These are phyloP conservation scores for Starmera amethionina DNA, from an alignment of 805 yeast species.

Conservation along the genomic window DNA sequence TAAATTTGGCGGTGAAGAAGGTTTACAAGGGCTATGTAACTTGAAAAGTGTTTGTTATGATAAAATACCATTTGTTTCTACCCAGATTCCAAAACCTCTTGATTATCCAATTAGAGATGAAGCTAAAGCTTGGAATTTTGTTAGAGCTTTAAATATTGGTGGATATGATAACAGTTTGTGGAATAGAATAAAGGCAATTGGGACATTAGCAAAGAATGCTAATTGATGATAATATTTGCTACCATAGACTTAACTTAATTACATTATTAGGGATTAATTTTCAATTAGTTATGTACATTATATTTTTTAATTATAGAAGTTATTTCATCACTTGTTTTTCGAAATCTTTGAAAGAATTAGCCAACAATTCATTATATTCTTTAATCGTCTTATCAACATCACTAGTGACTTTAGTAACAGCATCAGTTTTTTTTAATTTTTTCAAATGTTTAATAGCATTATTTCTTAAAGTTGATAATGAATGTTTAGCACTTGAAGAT, in stretches of 20 bases:
- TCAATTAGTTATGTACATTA: too few species aligned
- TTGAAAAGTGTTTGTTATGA: slow-evolving; percentile 86
- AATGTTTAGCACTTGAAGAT: slow-evolving; percentile 35
- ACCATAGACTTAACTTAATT: too few species aligned
- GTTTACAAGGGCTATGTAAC: slow-evolving; percentile 79
- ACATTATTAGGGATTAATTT: too few species aligned
- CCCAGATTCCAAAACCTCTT: slow-evolving; percentile 76
- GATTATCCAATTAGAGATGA: slow-evolving; percentile 87
- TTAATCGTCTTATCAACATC: slow-evolving; percentile 68
- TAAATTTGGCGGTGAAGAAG: slow-evolving; percentile 97
- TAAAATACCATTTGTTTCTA: slow-evolving; percentile 64
- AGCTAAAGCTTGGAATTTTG: slow-evolving; percentile 82
- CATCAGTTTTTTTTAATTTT: slow-evolving; percentile 41
- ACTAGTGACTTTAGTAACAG: slow-evolving; percentile 40
- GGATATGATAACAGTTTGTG: slow-evolving; percentile 73
- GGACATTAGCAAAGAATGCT: slow-evolving; percentile 42
- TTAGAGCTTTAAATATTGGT: slow-evolving; percentile 68
- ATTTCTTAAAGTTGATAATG: slow-evolving; percentile 49
- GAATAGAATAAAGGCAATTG: slow-evolving; percentile 51
- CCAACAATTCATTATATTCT: slow-evolving; percentile 46
- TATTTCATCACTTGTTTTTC: slow-evolving; percentile 33
- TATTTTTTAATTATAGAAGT: too few species aligned
- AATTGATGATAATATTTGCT: slow-evolving; percentile 2
- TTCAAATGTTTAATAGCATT: slow-evolving; percentile 48
- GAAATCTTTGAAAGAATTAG: slow-evolving; percentile 43